phyloP scores from a whole-genome alignment of 139 green algal species.

The Auxenochlorella pyrenoidosa region DNA sequence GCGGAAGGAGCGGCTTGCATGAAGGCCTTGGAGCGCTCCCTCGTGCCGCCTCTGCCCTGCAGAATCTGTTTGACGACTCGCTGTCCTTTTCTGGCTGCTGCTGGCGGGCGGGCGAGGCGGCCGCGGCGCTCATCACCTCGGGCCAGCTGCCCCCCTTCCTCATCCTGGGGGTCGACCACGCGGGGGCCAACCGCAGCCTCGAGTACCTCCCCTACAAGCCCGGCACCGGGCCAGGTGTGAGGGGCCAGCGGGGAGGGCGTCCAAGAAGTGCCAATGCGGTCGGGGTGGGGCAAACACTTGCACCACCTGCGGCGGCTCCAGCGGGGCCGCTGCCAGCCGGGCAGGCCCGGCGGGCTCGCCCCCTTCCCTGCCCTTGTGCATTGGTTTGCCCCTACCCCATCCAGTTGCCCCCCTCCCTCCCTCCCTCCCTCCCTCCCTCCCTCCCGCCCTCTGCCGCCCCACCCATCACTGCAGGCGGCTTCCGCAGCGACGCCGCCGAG shows the following conservation, averaged over 20 bases:
- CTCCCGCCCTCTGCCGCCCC: not conserved
- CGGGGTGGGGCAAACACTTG: no score
- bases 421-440: not conserved
- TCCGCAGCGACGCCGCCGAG: slow-evolving; percentile 44
- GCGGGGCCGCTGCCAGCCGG: no score
- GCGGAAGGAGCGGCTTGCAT: no score
- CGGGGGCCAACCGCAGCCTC: slow-evolving; percentile 33
- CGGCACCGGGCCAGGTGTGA: slow-evolving; percentile 49
- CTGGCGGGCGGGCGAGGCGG: slow-evolving; percentile 59
- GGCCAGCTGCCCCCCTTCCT: slow-evolving; percentile 62
- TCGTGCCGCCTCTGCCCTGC: no score
- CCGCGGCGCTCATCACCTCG: slow-evolving; percentile 38
- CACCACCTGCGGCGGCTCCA: no score
- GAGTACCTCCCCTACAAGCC: slow-evolving; percentile 67
- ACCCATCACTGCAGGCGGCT: slow-evolving; percentile 4
- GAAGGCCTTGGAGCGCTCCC: no score
- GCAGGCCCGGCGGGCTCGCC: no score
- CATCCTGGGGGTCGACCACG: slow-evolving; percentile 64
- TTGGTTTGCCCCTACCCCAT: not conserved
- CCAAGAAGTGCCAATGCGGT: no score
- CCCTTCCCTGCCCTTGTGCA: no score
- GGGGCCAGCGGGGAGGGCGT: not conserved
- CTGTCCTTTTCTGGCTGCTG: slow-evolving; percentile 43
- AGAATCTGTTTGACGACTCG: slow-evolving; percentile 65
- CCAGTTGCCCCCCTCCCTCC: not conserved